Percentiles rank a stretch among this genome's conserved stretches.
These are phyloP conservation scores for Backusella liffmaniae DNA, from an alignment of 192 early-diverging fungal species.

Conservation along the genomic window DNA sequence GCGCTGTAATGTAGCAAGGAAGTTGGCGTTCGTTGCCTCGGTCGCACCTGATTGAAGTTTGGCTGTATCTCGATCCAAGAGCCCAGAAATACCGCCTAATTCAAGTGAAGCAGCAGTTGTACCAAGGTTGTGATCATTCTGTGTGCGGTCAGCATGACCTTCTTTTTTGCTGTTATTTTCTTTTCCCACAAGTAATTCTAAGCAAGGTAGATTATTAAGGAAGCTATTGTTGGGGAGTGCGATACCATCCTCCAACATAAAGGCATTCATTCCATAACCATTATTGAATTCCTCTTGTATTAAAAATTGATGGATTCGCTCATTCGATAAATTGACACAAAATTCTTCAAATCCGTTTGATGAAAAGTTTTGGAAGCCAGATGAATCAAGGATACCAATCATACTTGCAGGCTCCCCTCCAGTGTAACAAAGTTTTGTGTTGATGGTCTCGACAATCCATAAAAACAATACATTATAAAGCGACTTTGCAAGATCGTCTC, in stretches of 20 bases:
- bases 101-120: constrained; percentile 4
- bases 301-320: constrained; percentile 34
- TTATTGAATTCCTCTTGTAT: constrained; percentile 57
- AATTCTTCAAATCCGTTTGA: constrained; percentile 53
- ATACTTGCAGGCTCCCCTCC: constrained; percentile 46
- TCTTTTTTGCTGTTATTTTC: neutral
- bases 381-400: constrained; percentile 65
- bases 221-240: constrained; percentile 48
- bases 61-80: constrained; percentile 43
- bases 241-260: constrained; percentile 62
- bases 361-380: constrained; percentile 54
- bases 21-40: constrained; percentile 48
- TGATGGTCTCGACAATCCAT: constrained; percentile 79
- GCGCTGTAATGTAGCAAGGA: constrained; percentile 21
- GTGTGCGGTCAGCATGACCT: too few species aligned
- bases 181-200: constrained; percentile 51
- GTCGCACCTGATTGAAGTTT: constrained; percentile 40
- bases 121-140: neutral
- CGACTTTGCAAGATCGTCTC: constrained; percentile 66
- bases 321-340: constrained; percentile 50
- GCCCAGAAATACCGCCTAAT: constrained; percentile 39
- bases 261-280: constrained; percentile 37
- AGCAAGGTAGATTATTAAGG: constrained; percentile 45
- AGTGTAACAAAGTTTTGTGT: constrained; percentile 52
- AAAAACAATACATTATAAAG: constrained; percentile 74